Evolutionary conservation across 805 yeast species (phyloP), one percentile per base, ranked within the genome.

Genomic region (Peterozyma xylosa): DNA sequence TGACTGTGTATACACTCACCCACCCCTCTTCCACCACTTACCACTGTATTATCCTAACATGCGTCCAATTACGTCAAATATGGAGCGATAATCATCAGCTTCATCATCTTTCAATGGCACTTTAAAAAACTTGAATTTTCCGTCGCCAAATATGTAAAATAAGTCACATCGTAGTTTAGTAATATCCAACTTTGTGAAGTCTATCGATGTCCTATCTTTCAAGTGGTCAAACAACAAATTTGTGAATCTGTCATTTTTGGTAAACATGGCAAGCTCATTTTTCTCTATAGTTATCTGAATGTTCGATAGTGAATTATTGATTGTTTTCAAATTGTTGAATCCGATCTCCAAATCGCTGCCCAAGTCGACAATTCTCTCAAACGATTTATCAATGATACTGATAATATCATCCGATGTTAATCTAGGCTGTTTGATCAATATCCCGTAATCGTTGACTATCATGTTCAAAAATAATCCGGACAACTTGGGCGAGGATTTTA

Each of bases 101-200:
- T n/a, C n/a, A 30, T 44, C 41, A 11, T 27, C 34, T 32, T 9
- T 10, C 9, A 13, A 27, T n/a, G 18, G 18, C 14, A 27, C 37
- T 10, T 33, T 35, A 27, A 39, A 44, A 27, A 64, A 56, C 21
- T 55, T 51, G 3, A 64, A 35, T 17, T 48, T 52, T 2, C 67
- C 69, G 29, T 62, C 64, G 27, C 50, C 39, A 14, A 52, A 33
- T 9, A 63, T 30, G 13, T 54, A 38, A 45, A 59, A 64, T 18
- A 63, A 41, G 16, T 50, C 42, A 45, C 63, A 57, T 30, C 62
- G 49, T 10, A 63, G 38, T 41, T 53, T 55, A 2, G 61, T 52
- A 15, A 64, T 48, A 11, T 42, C 43, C 2, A 62, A 42, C 33
- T 55, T 45, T 34, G 50, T 42, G 36, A 64, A 58, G 37, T 54